Base-by-base conservation (phyloP, 2,329 filamentous ascomycete genomes). In the Colletotrichum sp. region DNA sequence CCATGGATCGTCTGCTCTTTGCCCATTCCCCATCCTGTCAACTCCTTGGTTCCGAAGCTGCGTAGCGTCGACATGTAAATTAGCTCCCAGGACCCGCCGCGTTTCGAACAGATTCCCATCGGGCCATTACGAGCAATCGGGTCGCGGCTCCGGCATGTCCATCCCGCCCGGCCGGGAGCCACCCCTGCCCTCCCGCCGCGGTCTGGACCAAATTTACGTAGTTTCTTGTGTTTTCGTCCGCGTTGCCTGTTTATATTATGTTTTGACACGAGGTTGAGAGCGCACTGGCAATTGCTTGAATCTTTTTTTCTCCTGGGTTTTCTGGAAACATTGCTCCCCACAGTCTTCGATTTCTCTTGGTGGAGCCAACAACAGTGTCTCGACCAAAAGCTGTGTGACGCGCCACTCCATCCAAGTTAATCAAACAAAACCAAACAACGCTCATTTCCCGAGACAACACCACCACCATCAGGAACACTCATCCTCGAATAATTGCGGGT, bases 71-170 rank as follows among this genome's bases (percentile, higher is more conserved):
- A 61, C 57, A 52, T 60, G 70, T 48, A 66, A 61, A 74, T 69
- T 74, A 21, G 58, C 21, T 38, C 9, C 70, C 67, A 65, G 70
- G 74, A 43, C 74, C 67, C 18, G 30, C 28, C 38, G 52, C 34
- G 70, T 76, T 76, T 76, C 74, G 70, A 73, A 76, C 55, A 76
- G n/a, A 76, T 61, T 55, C 30, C 21, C 38, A 32, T 64, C 34
- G 34, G 32, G 61, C 34, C 61, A 69, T 63, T 57, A 58, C 48
- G 57, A 68, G 64, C 26, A 21, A 32, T 34, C 57, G 32, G 48
- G 57, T 28, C 12, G 18, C 52, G n/a, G 43, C 38, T 10, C 32
- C 74, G 64, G 64, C 73, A 69, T 58, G 15, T 52, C n/a, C 16
- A 43, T 55, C 55, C 69, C 69, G 69, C 36, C 24, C 55, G 30